Percentiles rank a stretch among this genome's conserved stretches.
These are phyloP conservation scores for Naegleria fowleri DNA, from an alignment of 208 protist species.

Conservation along the genomic window DNA sequence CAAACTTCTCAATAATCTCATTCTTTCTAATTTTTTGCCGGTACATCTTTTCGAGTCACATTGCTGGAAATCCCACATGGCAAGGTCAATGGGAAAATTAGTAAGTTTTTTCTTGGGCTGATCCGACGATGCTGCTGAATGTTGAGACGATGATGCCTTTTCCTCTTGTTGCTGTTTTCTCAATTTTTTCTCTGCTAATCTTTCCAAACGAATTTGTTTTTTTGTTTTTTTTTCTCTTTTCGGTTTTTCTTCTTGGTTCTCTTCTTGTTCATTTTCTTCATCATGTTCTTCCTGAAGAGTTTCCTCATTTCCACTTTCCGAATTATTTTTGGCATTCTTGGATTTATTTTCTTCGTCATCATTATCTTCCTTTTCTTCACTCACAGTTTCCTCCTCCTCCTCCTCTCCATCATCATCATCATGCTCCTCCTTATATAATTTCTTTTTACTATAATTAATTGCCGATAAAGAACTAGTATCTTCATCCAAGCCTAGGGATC, in stretches of 20 bases:
- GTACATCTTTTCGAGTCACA: slow-evolving; percentile 96
- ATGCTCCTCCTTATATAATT: neutral
- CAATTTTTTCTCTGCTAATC: neutral
- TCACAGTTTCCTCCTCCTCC: neutral
- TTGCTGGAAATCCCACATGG: slow-evolving; percentile 98
- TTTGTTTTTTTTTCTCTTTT: neutral
- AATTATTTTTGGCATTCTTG: too few relatives aligned
- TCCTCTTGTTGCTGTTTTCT: neutral
- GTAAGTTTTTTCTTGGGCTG: neutral
- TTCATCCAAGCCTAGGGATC: neutral
- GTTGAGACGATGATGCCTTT: neutral
- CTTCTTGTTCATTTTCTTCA: neutral
- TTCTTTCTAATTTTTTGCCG: slow-evolving; percentile 82
- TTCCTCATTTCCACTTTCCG: too few relatives aligned
- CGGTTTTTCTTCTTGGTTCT: neutral
- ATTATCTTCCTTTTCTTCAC: too few relatives aligned
- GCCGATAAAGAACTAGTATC: neutral
- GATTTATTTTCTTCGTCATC: too few relatives aligned
- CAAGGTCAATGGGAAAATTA: slow-evolving; percentile 61
- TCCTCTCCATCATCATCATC: neutral
- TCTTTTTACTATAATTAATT: too few relatives aligned
- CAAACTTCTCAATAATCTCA: slow-evolving; percentile 77
- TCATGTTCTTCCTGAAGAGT: neutral
- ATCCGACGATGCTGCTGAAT: neutral
- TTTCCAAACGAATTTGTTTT: neutral